A percentile compares a stretch with the other conserved stretches of the same genome.
phyloP scores from a whole-genome alignment of 2,329 filamentous ascomycete genomes.

The Trichocomaceae sp. region DNA sequence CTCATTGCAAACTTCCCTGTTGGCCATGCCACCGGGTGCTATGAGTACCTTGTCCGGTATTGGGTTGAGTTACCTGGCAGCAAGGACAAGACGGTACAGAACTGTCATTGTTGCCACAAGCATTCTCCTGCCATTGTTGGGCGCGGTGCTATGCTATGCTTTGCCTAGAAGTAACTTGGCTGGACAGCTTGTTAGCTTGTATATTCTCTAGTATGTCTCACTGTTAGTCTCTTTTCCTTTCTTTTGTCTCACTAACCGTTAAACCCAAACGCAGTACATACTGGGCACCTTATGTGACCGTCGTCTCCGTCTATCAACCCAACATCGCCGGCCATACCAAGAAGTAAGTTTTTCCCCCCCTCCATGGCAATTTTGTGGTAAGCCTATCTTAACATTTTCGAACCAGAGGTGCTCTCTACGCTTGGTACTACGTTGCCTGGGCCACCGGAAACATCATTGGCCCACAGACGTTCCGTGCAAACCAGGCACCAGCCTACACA shows the following conservation, averaged over 20 bases:
- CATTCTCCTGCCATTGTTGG: slow-evolving; percentile 2
- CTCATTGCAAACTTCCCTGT: neutral
- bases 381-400: neutral
- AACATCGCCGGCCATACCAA: slow-evolving; percentile 8
- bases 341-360: neutral
- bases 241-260: neutral
- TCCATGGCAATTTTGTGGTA: too few species aligned
- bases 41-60: slow-evolving; percentile 2
- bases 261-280: neutral
- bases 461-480: slow-evolving; percentile 35
- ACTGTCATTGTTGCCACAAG: neutral
- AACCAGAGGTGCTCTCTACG: slow-evolving; percentile 5
- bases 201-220: slow-evolving; percentile 1
- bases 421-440: slow-evolving; percentile 8
- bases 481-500: slow-evolving; percentile 35
- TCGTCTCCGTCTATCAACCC: slow-evolving; percentile 8
- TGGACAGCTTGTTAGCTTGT: slow-evolving; percentile 1
- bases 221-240: neutral
- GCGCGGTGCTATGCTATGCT: slow-evolving; percentile 4
- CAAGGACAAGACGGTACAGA: neutral
- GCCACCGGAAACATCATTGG: slow-evolving; percentile 34
- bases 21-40: slow-evolving; percentile 1
- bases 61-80: slow-evolving; percentile 3
- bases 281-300: slow-evolving; percentile 8
- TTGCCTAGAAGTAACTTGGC: neutral